Evolutionary conservation across 176 grass and related monocot genomes (phyloP).

Genomic region (Phoenix roebelenii): DNA sequence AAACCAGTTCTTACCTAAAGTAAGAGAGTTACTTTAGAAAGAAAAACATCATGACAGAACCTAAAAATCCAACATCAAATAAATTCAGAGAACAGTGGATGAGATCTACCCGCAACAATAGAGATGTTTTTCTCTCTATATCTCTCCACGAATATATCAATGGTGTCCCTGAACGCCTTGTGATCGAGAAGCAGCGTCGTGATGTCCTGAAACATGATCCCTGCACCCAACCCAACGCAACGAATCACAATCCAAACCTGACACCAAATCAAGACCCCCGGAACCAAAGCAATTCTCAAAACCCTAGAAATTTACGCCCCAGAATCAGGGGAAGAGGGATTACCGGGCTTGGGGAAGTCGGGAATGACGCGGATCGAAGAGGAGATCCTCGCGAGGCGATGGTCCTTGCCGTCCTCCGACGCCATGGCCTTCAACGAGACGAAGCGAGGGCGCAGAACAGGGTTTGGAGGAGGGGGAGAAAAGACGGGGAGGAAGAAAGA

Average conservation of each 20-base stretch:
- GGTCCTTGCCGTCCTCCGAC: conserved; percentile 21
- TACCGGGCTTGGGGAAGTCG: conserved; percentile 90
- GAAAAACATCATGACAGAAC: too few species aligned
- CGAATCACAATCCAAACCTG: not conserved
- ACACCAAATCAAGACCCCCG: not conserved
- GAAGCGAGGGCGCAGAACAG: not conserved
- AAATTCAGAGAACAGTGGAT: too few species aligned
- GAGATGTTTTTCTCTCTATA: conserved; percentile 71
- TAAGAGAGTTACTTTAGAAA: too few species aligned
- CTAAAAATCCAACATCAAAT: too few species aligned
- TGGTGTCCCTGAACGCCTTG: conserved; percentile 66
- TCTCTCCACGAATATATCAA: conserved; percentile 81
- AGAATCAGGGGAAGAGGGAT: too few species aligned
- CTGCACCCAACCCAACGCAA: conserved; percentile 10
- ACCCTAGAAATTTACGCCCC: not conserved
- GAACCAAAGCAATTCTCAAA: conserved; percentile 3
- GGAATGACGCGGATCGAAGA: conserved; percentile 81
- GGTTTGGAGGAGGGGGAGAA: not conserved
- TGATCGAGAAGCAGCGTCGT: conserved; percentile 83
- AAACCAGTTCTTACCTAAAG: too few species aligned
- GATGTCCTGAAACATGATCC: conserved; percentile 93
- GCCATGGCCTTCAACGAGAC: conserved; percentile 27
- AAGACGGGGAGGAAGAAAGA: not conserved
- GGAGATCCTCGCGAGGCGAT: conserved; percentile 56
- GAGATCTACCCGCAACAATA: conserved; percentile 55